Conservation (phyloP, 768 basidiomycete genomes). For the Pisolithus microcarpus region DNA sequence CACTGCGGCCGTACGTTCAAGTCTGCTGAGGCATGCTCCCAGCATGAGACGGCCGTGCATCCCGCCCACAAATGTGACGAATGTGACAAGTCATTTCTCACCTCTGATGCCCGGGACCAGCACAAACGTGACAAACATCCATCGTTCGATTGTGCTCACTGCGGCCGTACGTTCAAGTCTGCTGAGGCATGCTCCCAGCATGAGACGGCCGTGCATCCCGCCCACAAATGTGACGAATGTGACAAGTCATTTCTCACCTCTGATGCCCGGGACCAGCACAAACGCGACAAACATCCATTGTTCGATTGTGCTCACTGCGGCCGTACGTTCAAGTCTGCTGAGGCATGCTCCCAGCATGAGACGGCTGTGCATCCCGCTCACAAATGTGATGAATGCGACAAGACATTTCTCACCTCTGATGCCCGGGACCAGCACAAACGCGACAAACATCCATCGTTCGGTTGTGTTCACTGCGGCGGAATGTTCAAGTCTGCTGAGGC, state of each 20-base stretch:
- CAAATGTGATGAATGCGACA: not conserved
- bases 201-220: constrained; percentile 5
- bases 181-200: constrained; percentile 6
- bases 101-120: constrained; percentile 1
- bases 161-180: constrained; percentile 6
- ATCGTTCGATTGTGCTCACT: constrained; percentile 8
- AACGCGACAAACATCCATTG: not conserved
- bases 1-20: constrained; percentile 7
- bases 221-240: constrained; percentile 1
- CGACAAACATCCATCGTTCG: constrained; percentile 1
- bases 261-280: constrained; percentile 1
- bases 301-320: constrained; percentile 9
- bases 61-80: not conserved
- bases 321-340: constrained; percentile 3
- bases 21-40: not conserved
- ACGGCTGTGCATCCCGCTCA: not conserved
- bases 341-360: not conserved
- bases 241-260: not conserved
- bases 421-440: constrained; percentile 4
- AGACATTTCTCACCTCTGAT: not conserved
- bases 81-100: constrained; percentile 1
- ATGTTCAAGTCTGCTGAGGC: constrained; percentile 6
- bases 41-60: not conserved
- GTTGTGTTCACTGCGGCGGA: constrained; percentile 6
- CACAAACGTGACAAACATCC: not conserved